A percentile compares a stretch with the other conserved stretches of the same genome.
Evolutionary conservation across 2,329 filamentous ascomycete genomes (phyloP).

Genomic region (Colletotrichum somersetense): DNA sequence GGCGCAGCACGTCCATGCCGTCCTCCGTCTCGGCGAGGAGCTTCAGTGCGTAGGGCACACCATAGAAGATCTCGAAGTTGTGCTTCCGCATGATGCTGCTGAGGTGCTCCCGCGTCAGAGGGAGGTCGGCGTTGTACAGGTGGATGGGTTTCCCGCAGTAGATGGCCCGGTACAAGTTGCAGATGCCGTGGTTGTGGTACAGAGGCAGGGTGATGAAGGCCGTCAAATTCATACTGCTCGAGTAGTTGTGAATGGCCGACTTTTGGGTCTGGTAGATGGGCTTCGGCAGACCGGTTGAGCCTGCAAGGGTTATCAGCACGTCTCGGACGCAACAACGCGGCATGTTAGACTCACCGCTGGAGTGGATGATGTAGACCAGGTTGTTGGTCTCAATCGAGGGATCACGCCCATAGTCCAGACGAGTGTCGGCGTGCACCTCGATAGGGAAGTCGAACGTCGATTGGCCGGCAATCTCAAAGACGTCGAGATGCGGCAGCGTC

Average conservation of each 20-base stretch:
- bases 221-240: constrained; percentile 54
- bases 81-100: constrained; percentile 57
- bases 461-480: constrained; percentile 47
- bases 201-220: constrained; percentile 69
- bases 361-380: constrained; percentile 52
- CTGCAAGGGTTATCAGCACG: constrained; percentile 46
- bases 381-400: constrained; percentile 44
- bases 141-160: constrained; percentile 63
- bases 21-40: constrained; percentile 69
- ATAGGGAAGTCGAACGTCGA: constrained; percentile 49
- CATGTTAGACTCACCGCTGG: constrained; percentile 45
- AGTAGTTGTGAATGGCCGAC: constrained; percentile 62
- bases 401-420: constrained; percentile 50
- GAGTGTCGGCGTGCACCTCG: constrained; percentile 49
- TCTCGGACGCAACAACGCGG: constrained; percentile 44
- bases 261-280: constrained; percentile 70
- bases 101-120: constrained; percentile 64
- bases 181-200: constrained; percentile 71
- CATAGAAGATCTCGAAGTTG: constrained; percentile 67
- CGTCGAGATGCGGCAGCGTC: constrained; percentile 40
- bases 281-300: constrained; percentile 73
- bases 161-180: constrained; percentile 66
- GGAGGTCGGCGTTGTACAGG: constrained; percentile 67
- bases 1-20: constrained; percentile 62
- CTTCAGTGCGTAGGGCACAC: constrained; percentile 74